Conservation (phyloP, 1,284 basidiomycete genomes). For the Ganoderma leucocontextum region DNA sequence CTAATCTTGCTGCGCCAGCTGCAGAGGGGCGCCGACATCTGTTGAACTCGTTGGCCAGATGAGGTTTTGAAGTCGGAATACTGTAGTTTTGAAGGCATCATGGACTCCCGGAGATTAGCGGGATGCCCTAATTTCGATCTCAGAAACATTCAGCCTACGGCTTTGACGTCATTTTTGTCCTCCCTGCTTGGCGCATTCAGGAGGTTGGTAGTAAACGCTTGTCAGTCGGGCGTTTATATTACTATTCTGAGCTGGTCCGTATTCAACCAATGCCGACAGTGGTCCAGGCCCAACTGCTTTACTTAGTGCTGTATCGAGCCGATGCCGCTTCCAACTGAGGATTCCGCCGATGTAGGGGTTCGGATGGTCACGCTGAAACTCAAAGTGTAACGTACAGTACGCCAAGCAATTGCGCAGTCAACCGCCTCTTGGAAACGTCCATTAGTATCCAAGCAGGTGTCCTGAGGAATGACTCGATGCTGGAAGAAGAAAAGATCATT, state of each 20-base stretch:
- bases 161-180: not conserved
- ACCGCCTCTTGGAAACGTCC: not conserved
- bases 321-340: not conserved
- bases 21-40: not conserved
- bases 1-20: too few relatives aligned
- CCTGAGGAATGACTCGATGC: not conserved
- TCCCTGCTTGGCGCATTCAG: not conserved
- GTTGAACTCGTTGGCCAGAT: not conserved
- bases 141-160: not conserved
- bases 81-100: not conserved
- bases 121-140: not conserved
- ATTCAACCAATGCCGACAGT: not conserved
- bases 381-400: not conserved
- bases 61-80: not conserved
- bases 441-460: not conserved
- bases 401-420: not conserved
- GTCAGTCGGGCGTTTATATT: not conserved
- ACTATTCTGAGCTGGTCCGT: not conserved
- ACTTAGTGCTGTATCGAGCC: not conserved
- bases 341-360: not conserved
- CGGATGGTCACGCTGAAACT: not conserved
- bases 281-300: not conserved
- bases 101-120: not conserved
- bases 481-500: not conserved
- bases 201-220: not conserved